Evolutionary conservation across 306 rosid species (phyloP), one percentile per base, ranked within the genome.

Genomic region (Canavalia ensiformis): DNA sequence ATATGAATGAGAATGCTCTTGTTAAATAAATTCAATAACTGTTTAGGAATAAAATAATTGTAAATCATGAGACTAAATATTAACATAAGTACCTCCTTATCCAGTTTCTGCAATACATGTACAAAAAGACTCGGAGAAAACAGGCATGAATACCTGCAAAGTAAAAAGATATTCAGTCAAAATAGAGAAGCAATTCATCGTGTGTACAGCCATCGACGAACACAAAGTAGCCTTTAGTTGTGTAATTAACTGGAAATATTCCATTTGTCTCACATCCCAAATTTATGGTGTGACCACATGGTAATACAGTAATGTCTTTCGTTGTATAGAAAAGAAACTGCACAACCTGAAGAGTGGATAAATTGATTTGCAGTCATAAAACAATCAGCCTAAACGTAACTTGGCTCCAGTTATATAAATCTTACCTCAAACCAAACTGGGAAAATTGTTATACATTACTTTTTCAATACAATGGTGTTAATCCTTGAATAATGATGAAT

Each of bases 251-350:
- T 82, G 88, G 74, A 37, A 76, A 80, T 50, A 84, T 78, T 82
- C 80, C 97, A 91, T 90, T 85, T 91, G 88, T 80, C 47, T 85
- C 51, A 90, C 97, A 93, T 66, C 71, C 93, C 81, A 91, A 81
- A 81, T 93, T 97, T 60, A 93, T 91, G 10, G 93, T 83, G 82
- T 93, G 97, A 63, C 97, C 93, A 79, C 97, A 93, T 11, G 81
- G 93, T 83, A 93, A 81, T 54, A 91, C 91, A 29, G 91, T 85
- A 74, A 93, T 84, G 83, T 89, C 94, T 11, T 83, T 79, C 35
- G 71, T 88, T 25, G 97, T 87, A 39, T 93, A 94, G 2, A 91
- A 93, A 66, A 91, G 92, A 86, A 87, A 93, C 97, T 93, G 91
- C 88, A 72, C 35, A 44, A 35, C 25, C 4, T 70, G 44, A 62